These are phyloP conservation scores for Hymenoscyphus fructigenus DNA, from an alignment of 2,329 filamentous ascomycete genomes.

Conservation along the genomic window DNA sequence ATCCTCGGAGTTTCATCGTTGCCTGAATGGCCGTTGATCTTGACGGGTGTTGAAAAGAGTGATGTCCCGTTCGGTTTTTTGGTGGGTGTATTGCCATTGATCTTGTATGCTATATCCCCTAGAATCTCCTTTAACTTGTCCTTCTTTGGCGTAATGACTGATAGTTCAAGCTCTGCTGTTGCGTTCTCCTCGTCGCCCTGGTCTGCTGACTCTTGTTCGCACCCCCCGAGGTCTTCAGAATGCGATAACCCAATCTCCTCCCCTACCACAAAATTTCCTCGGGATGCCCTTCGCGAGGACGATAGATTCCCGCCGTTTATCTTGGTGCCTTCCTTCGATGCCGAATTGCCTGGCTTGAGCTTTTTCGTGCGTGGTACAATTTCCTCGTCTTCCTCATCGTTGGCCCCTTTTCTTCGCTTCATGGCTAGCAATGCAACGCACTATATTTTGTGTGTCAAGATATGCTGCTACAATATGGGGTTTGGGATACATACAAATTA, in stretches of 20 bases:
- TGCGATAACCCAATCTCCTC: not conserved
- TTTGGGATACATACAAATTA: not conserved
- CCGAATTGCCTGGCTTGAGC: not conserved
- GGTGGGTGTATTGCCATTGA: conserved; percentile 25
- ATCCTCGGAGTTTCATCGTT: conserved; percentile 31
- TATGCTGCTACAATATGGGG: not conserved
- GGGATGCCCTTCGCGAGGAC: not conserved
- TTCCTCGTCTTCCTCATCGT: conserved; percentile 15
- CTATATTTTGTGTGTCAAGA: not conserved
- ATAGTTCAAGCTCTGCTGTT: not conserved
- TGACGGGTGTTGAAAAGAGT: conserved; percentile 35
- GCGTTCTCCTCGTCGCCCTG: not conserved
- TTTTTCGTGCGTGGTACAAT: not conserved
- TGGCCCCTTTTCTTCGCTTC: conserved; percentile 25
- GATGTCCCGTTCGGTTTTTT: conserved; percentile 25
- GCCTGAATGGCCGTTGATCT: conserved; percentile 18
- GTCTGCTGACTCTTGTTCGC: not conserved
- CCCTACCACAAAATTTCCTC: not conserved
- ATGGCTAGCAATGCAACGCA: conserved; percentile 5
- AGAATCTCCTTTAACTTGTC: conserved; percentile 1
- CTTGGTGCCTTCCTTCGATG: not conserved
- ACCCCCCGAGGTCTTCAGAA: not conserved
- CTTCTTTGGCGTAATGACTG: conserved; percentile 7
- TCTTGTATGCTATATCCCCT: not conserved
- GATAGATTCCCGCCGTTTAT: not conserved